Conservation (phyloP, 2,329 filamentous ascomycete species). For the Aspergillus transmontanensis region DNA sequence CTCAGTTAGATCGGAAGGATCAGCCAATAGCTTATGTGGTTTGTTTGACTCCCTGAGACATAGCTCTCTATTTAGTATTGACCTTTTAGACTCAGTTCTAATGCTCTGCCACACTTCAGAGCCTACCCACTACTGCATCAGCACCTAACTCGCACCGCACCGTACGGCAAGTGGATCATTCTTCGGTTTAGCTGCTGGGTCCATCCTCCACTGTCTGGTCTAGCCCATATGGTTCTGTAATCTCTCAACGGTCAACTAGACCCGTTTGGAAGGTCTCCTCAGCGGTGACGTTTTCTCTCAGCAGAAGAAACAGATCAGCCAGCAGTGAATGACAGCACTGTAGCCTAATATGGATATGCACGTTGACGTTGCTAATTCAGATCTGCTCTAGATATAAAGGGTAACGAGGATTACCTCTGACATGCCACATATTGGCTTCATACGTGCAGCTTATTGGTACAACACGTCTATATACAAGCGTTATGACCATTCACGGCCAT, state of each 20-base stretch:
- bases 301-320: constrained; percentile 36
- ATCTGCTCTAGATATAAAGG: background rate
- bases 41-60: background rate
- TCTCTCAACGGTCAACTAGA: constrained; percentile 33
- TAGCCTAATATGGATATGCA: background rate
- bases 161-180: constrained; percentile 36
- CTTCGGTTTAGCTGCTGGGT: constrained; percentile 25
- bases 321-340: constrained; percentile 27
- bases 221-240: constrained; percentile 31
- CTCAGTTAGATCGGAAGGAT: background rate
- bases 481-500: background rate
- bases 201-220: constrained; percentile 38
- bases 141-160: constrained; percentile 31
- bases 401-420: background rate
- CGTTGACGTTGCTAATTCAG: background rate
- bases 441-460: background rate
- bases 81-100: background rate
- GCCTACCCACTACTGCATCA: constrained; percentile 32
- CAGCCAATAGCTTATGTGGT: background rate
- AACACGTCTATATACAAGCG: background rate
- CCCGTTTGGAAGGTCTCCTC: constrained; percentile 37
- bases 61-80: background rate
- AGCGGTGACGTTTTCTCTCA: constrained; percentile 39
- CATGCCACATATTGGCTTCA: background rate
- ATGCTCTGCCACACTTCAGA: constrained; percentile 26